Conservation (phyloP, 2,329 filamentous ascomycete genomes). For the Hortaea werneckii region DNA sequence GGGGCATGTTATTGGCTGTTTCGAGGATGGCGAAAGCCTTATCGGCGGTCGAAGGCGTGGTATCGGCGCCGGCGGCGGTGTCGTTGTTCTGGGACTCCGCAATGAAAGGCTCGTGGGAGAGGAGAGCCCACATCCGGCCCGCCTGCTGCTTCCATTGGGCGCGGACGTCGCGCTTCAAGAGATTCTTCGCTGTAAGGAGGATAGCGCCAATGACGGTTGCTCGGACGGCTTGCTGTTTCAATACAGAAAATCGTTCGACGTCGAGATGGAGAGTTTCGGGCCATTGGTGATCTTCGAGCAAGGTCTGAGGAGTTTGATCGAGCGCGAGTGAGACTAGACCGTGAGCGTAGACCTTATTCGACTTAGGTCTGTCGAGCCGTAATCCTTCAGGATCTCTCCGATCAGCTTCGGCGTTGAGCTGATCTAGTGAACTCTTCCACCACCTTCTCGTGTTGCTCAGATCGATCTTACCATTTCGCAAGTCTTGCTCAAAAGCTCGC, state of each 20-base stretch:
- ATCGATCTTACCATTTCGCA: constrained; percentile 46
- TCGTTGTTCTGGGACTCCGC: constrained; percentile 26
- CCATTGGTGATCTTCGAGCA: constrained; percentile 40
- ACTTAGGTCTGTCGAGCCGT: constrained; percentile 53
- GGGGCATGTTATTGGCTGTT: constrained; percentile 40
- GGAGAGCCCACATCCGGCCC: constrained; percentile 56
- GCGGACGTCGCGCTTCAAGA: constrained; percentile 71
- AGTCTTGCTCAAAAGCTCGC: constrained; percentile 57
- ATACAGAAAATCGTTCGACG: constrained; percentile 48
- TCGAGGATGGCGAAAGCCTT: constrained; percentile 41
- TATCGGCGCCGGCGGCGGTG: constrained; percentile 16
- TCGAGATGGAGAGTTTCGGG: constrained; percentile 70
- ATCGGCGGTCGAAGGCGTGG: constrained; percentile 15
- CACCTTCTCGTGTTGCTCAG: constrained; percentile 53
- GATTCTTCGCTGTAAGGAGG: constrained; percentile 69
- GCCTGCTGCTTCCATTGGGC: constrained; percentile 68
- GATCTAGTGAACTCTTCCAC: constrained; percentile 55
- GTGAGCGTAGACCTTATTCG: constrained; percentile 64
- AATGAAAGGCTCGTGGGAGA: constrained; percentile 48
- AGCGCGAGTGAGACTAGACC: constrained; percentile 67
- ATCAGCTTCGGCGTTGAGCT: constrained; percentile 55
- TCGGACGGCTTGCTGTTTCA: constrained; percentile 48
- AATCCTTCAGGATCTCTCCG: constrained; percentile 60
- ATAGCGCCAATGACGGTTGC: constrained; percentile 67
- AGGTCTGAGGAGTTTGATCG: constrained; percentile 41